Percentiles rank a stretch among this genome's conserved stretches.
Evolutionary conservation across 192 early-diverging fungal genomes (phyloP).

Genomic region (Linnemannia elongata): DNA sequence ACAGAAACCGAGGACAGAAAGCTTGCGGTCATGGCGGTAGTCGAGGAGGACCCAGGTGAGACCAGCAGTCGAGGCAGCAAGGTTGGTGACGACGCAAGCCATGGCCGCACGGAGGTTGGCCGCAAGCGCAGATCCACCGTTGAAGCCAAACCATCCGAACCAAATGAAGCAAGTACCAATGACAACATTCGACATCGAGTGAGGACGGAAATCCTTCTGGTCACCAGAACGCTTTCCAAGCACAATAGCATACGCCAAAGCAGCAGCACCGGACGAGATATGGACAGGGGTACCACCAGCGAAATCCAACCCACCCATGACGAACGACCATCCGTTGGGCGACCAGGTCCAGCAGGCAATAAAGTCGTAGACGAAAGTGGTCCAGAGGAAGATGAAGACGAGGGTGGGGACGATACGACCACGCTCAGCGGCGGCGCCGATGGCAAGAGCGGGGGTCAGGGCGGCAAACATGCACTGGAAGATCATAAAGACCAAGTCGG

Average conservation of each 20-base stretch:
- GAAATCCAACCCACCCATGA: conserved; percentile 90
- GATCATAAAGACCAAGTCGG: conserved; percentile 82
- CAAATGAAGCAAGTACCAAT: conserved; percentile 91
- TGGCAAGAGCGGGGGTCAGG: conserved; percentile 90
- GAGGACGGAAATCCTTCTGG: conserved; percentile 82
- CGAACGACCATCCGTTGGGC: conserved; percentile 85
- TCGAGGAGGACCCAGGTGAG: conserved; percentile 89
- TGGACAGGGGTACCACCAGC: conserved; percentile 98
- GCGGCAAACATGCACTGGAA: conserved; percentile 96
- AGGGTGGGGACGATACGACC: conserved; percentile 87
- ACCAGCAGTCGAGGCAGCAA: conserved; percentile 86
- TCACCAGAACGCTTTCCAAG: conserved; percentile 86
- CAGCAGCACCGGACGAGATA: conserved; percentile 90
- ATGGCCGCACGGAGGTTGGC: conserved; percentile 89
- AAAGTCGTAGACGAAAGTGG: conserved; percentile 94
- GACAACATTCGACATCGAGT: conserved; percentile 94
- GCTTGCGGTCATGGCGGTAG: conserved; percentile 82
- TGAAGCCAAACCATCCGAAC: conserved; percentile 98
- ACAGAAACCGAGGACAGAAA: conserved; percentile 94
- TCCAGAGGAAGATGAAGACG: conserved; percentile 94
- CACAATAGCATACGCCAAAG: conserved; percentile 89
- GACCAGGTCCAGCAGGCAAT: conserved; percentile 97
- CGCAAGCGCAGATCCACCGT: conserved; percentile 87
- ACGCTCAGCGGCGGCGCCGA: conserved; percentile 93
- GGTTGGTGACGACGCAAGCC: conserved; percentile 88